Conservation (phyloP, 1,284 basidiomycete genomes). For the Coniferiporia sulphurascens region DNA sequence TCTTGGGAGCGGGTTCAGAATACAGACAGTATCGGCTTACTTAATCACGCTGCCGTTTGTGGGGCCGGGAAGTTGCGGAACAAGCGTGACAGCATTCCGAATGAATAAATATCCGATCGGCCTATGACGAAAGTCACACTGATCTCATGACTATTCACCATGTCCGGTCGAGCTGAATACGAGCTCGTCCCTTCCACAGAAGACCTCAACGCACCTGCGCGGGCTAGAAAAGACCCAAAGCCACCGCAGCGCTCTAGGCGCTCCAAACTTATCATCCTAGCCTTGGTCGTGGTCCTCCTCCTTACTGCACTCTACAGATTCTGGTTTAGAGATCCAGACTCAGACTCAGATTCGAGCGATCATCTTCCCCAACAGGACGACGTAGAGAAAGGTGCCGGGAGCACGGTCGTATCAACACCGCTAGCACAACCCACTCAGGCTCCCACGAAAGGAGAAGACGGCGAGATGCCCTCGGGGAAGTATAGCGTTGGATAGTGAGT, state of each 20-base stretch:
- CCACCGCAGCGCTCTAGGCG: background rate
- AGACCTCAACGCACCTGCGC: slow-evolving; percentile 7
- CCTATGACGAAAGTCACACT: background rate
- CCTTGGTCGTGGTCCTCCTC: slow-evolving; percentile 6
- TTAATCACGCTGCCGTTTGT: background rate
- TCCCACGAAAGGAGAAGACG: slow-evolving; percentile 19
- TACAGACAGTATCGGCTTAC: no score
- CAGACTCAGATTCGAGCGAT: background rate
- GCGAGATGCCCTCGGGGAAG: slow-evolving; percentile 42
- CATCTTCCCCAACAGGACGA: slow-evolving; percentile 5
- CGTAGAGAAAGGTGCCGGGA: background rate
- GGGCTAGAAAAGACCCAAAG: background rate
- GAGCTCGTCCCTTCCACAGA: slow-evolving; percentile 17
- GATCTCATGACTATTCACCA: slow-evolving; percentile 5
- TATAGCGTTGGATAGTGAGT: slow-evolving; percentile 78
- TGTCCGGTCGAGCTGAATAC: slow-evolving; percentile 15
- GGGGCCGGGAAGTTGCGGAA: background rate
- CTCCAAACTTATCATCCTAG: slow-evolving; percentile 7
- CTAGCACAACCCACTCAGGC: slow-evolving; percentile 1
- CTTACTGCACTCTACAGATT: slow-evolving; percentile 11
- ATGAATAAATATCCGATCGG: background rate
- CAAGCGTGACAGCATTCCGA: background rate
- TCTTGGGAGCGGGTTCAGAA: no score
- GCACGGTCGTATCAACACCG: background rate
- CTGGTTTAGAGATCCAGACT: slow-evolving; percentile 12